These are phyloP conservation scores for Mallotus repandus DNA, from an alignment of 441 rosid species.

Conservation along the genomic window DNA sequence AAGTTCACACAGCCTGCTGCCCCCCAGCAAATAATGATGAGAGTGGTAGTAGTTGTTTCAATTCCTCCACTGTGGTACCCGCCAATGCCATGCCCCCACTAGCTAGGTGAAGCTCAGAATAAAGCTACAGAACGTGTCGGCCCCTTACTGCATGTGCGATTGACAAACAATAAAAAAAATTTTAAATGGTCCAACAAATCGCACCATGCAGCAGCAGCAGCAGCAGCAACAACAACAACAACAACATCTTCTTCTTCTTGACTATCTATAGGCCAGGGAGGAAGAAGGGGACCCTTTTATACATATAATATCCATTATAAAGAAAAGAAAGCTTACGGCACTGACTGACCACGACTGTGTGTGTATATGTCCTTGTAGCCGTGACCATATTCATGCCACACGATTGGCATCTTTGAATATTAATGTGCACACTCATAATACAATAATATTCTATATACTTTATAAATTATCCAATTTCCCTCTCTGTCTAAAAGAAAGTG, in stretches of 20 bases:
- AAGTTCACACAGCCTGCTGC: too few species aligned
- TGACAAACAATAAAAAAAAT: neutral
- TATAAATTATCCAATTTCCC: too few species aligned
- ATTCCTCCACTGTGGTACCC: constrained; percentile 30
- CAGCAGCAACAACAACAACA: too few species aligned
- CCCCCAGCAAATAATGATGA: too few species aligned
- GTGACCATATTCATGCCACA: constrained; percentile 25
- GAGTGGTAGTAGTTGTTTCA: constrained; percentile 30
- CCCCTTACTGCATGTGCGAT: constrained; percentile 28
- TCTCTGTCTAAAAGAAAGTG: too few species aligned
- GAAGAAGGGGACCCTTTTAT: constrained; percentile 19
- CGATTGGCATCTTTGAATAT: constrained; percentile 47
- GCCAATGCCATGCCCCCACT: constrained; percentile 14
- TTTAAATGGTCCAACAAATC: constrained; percentile 26
- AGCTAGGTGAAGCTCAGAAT: constrained; percentile 5
- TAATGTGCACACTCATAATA: neutral
- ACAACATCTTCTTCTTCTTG: too few species aligned
- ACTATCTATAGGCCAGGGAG: too few species aligned
- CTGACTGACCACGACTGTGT: neutral
- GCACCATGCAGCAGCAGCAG: constrained; percentile 8
- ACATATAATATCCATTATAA: too few species aligned
- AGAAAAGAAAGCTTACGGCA: constrained; percentile 29
- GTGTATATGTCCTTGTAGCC: constrained; percentile 16
- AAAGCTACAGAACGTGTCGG: constrained; percentile 19
- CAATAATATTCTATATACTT: neutral